A percentile compares a stretch with the other conserved stretches of the same genome.
Conservation (phyloP, 2,329 filamentous ascomycete species). For the Fusarium sp. region DNA sequence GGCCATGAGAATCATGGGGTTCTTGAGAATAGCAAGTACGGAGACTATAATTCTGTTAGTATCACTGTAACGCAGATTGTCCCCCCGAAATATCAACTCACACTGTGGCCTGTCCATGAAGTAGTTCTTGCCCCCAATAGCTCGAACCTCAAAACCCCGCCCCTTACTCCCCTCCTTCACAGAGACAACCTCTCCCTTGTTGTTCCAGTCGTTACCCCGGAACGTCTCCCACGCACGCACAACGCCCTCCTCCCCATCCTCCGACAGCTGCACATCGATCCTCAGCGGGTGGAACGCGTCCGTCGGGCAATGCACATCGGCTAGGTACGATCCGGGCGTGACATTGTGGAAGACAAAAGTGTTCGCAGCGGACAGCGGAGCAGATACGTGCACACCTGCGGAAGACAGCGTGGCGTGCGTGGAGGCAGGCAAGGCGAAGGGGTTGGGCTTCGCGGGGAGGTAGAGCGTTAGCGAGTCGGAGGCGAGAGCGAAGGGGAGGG, state of each 20-base stretch:
- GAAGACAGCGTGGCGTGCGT: conserved; percentile 73
- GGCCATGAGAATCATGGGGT: conserved; percentile 96
- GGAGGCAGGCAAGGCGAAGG: conserved; percentile 70
- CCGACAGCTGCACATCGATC: conserved; percentile 72
- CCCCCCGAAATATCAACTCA: conserved; percentile 61
- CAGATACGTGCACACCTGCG: conserved; percentile 58
- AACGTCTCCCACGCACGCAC: conserved; percentile 86
- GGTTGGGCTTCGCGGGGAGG: conserved; percentile 64
- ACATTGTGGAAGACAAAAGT: conserved; percentile 83
- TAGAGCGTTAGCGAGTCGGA: conserved; percentile 58
- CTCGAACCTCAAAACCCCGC: conserved; percentile 71
- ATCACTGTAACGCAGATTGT: background rate
- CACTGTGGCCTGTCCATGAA: conserved; percentile 82
- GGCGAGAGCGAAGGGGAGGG: conserved; percentile 51
- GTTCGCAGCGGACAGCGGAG: conserved; percentile 76
- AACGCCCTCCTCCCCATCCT: conserved; percentile 52
- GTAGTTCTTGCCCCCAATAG: conserved; percentile 76
- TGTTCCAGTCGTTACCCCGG: conserved; percentile 89
- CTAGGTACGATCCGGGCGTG: conserved; percentile 80
- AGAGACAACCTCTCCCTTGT: conserved; percentile 76
- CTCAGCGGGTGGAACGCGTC: conserved; percentile 83
- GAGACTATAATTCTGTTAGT: conserved; percentile 68
- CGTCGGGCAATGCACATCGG: conserved; percentile 81
- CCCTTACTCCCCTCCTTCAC: conserved; percentile 56
- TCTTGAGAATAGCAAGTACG: conserved; percentile 86